Evolutionary conservation across 1,284 basidiomycete species (phyloP), one percentile per base, ranked within the genome.

Genomic region (Ustilago cynodontis): DNA sequence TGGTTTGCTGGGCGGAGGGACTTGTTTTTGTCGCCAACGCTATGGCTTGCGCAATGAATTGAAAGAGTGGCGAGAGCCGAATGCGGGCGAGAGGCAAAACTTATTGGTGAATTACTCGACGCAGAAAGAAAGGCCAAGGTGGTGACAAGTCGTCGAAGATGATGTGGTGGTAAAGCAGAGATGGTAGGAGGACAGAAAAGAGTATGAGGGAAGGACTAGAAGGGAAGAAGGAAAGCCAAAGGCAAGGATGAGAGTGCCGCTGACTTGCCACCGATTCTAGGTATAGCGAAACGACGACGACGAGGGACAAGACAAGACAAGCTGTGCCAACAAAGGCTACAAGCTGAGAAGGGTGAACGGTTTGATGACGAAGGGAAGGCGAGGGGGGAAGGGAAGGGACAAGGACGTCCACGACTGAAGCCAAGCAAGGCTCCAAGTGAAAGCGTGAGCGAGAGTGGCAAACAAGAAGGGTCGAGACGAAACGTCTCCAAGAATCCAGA

Each of bases 1-100:
- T 65, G 43, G 62, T 65, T 65, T 71, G 69, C 69, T 65, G 56
- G 49, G 62, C 14, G 47, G 52, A 33, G 2, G 47, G 53, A 29
- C 49, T 49, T 18, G 35, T 56, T 22, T 20, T 6, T 8, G 2
- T 18, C 33, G n/a, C 13, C 20, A 24, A 43, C 54, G 31, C 56
- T 24, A 13, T 18, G 56, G 20, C 55, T 28, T 57, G 55, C 56
- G 39, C 47, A 10, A 22, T 22, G 41, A 11, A 7, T 22, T 49
- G 24, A 26, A 22, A n/a, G 5, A n/a, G 47, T 49, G 47, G 47
- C 47, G 47, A 26, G 47, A 13, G 47, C 18, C 20, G 20, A 20
- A 20, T 20, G 41, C 14, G 41, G n/a, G 41, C 41, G n/a, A 43
- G 41, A 43, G 6, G 41, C 20, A 14, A 33, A 16, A 41, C 3